Conservation (phyloP, 1,284 basidiomycete genomes). For the Ganoderma lucidum region DNA sequence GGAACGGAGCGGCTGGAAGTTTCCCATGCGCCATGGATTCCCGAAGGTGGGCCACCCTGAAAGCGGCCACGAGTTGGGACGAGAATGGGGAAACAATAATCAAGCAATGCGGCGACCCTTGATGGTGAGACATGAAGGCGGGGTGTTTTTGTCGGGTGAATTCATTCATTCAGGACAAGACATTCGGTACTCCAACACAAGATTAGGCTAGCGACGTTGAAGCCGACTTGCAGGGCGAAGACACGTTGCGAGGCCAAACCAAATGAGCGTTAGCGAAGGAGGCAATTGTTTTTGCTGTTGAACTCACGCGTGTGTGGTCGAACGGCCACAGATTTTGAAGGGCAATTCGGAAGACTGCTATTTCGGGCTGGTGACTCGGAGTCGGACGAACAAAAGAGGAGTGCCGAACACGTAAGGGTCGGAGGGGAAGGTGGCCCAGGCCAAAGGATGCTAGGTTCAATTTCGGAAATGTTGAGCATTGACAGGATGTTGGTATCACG, state of each 20-base stretch:
- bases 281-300: slow-evolving; percentile 28
- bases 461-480: slow-evolving; percentile 26
- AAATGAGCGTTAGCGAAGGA: slow-evolving; percentile 20
- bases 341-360: slow-evolving; percentile 18
- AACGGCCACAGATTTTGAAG: slow-evolving; percentile 18
- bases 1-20: slow-evolving; percentile 28
- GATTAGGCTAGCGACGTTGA: slow-evolving; percentile 21
- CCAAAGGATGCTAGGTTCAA: slow-evolving; percentile 13
- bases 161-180: slow-evolving; percentile 11
- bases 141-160: slow-evolving; percentile 17
- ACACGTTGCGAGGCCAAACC: slow-evolving; percentile 26
- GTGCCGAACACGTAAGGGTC: slow-evolving; percentile 33
- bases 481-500: slow-evolving; percentile 22
- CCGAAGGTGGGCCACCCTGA: slow-evolving; percentile 25
- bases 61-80: slow-evolving; percentile 23
- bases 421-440: slow-evolving; percentile 23
- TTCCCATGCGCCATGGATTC: slow-evolving; percentile 25
- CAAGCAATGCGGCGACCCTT: slow-evolving; percentile 22
- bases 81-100: slow-evolving; percentile 22
- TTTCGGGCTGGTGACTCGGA: slow-evolving; percentile 20
- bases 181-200: slow-evolving; percentile 16
- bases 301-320: slow-evolving; percentile 15
- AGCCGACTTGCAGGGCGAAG: slow-evolving; percentile 26
- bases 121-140: slow-evolving; percentile 21
- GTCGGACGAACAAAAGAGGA: slow-evolving; percentile 25